These are phyloP conservation scores for Thermothielavioides terrestris DNA, from an alignment of 495 filamentous ascomycete species.

Conservation along the genomic window DNA sequence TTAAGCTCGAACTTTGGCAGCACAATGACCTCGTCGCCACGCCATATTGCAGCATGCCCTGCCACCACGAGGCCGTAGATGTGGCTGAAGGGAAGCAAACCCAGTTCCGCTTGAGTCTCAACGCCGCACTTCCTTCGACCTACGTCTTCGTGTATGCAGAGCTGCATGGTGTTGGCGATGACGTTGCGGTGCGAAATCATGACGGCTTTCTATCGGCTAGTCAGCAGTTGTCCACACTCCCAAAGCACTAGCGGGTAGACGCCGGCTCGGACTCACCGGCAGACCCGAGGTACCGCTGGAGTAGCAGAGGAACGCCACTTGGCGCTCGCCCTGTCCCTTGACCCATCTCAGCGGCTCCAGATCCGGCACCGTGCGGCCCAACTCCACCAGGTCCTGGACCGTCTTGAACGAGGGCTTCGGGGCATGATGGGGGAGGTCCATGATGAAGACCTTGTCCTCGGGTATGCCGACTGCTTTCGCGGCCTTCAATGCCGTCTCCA, in stretches of 20 bases:
- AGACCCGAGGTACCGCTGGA: conserved; percentile 83
- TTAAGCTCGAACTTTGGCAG: conserved; percentile 77
- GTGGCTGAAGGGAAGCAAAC: conserved; percentile 75
- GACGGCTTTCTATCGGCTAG: conserved; percentile 70
- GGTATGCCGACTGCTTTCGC: conserved; percentile 60
- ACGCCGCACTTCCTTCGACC: conserved; percentile 29
- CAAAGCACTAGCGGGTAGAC: not conserved
- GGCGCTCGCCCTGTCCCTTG: conserved; percentile 64
- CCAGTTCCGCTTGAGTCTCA: conserved; percentile 55
- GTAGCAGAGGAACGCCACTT: conserved; percentile 80
- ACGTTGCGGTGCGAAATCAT: conserved; percentile 89
- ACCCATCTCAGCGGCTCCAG: conserved; percentile 61
- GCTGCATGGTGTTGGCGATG: conserved; percentile 72
- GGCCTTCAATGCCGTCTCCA: conserved; percentile 61
- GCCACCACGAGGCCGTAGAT: conserved; percentile 81
- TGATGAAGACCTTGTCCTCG: conserved; percentile 62
- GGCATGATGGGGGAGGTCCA: conserved; percentile 55
- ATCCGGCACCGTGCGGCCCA: conserved; percentile 52
- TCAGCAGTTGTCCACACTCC: conserved; percentile 1
- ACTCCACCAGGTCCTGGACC: conserved; percentile 56
- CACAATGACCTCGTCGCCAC: conserved; percentile 71
- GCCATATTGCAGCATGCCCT: conserved; percentile 57
- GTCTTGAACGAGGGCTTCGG: conserved; percentile 54
- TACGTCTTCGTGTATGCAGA: conserved; percentile 46
- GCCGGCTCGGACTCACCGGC: conserved; percentile 48